phyloP scores from a whole-genome alignment of 148 eudicot genomes.

The Persicaria tinctoria region DNA sequence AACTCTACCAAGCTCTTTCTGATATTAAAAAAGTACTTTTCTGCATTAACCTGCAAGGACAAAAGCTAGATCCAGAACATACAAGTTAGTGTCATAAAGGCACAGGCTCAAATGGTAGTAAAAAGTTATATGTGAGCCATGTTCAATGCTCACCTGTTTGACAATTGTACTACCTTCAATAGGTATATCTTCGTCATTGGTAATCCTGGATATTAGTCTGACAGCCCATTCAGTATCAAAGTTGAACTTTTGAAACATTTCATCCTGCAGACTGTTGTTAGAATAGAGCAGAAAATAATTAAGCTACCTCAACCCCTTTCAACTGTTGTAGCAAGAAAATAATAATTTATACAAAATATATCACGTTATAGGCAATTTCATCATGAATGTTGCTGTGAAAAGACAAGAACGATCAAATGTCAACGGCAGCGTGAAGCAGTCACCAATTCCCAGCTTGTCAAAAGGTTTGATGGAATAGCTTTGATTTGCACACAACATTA shows the following conservation, averaged over 20 bases:
- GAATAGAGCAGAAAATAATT: not conserved
- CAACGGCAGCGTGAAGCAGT: not conserved
- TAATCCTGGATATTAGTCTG: constrained; percentile 64
- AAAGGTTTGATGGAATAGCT: not conserved
- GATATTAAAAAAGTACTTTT: constrained; percentile 76
- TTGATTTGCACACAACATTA: not conserved
- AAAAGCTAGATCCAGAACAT: constrained; percentile 51
- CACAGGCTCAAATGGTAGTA: constrained; percentile 5
- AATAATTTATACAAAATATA: not conserved
- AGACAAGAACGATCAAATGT: not conserved
- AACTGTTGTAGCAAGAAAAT: not conserved
- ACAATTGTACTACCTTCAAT: constrained; percentile 74
- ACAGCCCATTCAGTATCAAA: constrained; percentile 95
- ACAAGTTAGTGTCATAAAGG: not conserved
- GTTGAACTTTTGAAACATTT: constrained; percentile 94
- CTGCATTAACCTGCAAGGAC: constrained; percentile 76
- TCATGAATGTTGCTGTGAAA: not conserved
- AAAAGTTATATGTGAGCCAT: not conserved
- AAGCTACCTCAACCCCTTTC: not conserved
- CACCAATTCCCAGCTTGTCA: not conserved
- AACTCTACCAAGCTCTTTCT: constrained; percentile 95
- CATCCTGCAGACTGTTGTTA: constrained; percentile 83
- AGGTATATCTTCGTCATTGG: constrained; percentile 76
- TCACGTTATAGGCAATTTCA: not conserved
- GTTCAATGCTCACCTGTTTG: constrained; percentile 51